A percentile compares a stretch with the other conserved stretches of the same genome.
These are phyloP conservation scores for Bocquillonia castaneifolia DNA, from an alignment of 441 rosid species.

Conservation along the genomic window DNA sequence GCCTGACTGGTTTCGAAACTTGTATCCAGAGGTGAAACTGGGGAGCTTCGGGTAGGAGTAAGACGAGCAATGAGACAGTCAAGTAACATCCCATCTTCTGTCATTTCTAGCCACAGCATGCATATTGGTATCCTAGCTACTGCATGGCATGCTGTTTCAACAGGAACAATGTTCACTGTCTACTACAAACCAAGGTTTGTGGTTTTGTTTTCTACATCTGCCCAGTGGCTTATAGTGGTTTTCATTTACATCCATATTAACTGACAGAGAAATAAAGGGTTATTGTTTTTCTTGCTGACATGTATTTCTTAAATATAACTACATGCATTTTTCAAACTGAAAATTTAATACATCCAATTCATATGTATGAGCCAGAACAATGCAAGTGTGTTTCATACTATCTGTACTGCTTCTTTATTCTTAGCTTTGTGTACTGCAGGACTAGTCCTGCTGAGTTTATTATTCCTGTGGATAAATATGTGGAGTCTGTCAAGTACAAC, in stretches of 20 bases:
- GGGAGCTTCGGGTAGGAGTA: conserved; percentile 86
- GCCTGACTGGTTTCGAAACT: conserved; percentile 5
- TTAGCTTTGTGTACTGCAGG: conserved; percentile 31
- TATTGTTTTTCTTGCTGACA: background rate
- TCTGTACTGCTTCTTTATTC: background rate
- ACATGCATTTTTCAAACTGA: background rate
- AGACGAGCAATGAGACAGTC: conserved; percentile 88
- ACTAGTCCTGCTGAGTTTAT: conserved; percentile 86
- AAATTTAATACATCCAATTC: background rate
- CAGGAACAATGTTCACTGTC: conserved; percentile 76
- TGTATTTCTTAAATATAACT: too few relatives aligned
- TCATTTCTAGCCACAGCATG: conserved; percentile 92
- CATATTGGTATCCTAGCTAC: conserved; percentile 93
- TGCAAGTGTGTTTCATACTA: background rate
- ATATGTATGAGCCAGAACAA: background rate
- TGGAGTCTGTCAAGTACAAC: conserved; percentile 56
- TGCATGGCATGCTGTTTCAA: conserved; percentile 78
- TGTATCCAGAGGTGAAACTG: conserved; percentile 63
- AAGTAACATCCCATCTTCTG: conserved; percentile 68
- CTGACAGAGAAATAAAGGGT: background rate
- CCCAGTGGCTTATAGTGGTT: background rate
- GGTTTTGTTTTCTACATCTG: conserved; percentile 3
- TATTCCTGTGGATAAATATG: conserved; percentile 68
- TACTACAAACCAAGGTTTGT: conserved; percentile 81
- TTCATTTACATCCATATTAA: background rate